These are phyloP conservation scores for Brachypodium distachyon DNA, from an alignment of 202 grass and related monocot genomes.

Conservation along the genomic window DNA sequence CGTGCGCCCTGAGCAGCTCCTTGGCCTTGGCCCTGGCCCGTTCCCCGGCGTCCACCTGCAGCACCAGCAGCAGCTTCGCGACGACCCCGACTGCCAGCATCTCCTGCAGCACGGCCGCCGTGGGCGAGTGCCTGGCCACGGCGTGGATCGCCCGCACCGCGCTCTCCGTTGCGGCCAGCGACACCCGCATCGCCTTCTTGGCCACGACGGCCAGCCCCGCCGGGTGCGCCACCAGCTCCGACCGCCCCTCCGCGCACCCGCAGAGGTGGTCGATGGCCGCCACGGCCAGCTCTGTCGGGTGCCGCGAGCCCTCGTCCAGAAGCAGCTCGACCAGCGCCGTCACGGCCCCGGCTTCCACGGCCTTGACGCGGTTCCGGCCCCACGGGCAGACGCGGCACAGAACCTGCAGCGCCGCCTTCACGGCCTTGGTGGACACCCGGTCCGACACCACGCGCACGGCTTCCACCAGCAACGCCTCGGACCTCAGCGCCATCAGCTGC, in stretches of 20 bases:
- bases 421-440: constrained; percentile 40
- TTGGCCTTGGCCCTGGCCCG: constrained; percentile 30
- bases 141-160: constrained; percentile 42
- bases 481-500: neutral
- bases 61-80: constrained; percentile 43
- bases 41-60: constrained; percentile 32
- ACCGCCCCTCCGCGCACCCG: constrained; percentile 41
- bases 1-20: constrained; percentile 46
- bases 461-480: constrained; percentile 36
- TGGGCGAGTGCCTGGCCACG: constrained; percentile 30
- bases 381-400: constrained; percentile 29
- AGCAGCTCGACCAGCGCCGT: constrained; percentile 37
- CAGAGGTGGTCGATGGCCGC: constrained; percentile 43
- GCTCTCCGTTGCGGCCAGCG: constrained; percentile 17
- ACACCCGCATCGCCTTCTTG: constrained; percentile 50
- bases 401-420: constrained; percentile 55
- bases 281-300: constrained; percentile 32
- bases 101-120: constrained; percentile 37
- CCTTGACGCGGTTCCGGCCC: constrained; percentile 60
- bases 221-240: no score
- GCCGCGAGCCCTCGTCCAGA: constrained; percentile 30
- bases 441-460: constrained; percentile 35
- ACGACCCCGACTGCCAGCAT: constrained; percentile 60
- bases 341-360: constrained; percentile 49
- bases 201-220: constrained; percentile 55